These are phyloP conservation scores for Neoscytalidium dimidiatum DNA, from an alignment of 2,329 filamentous ascomycete species.

Conservation along the genomic window DNA sequence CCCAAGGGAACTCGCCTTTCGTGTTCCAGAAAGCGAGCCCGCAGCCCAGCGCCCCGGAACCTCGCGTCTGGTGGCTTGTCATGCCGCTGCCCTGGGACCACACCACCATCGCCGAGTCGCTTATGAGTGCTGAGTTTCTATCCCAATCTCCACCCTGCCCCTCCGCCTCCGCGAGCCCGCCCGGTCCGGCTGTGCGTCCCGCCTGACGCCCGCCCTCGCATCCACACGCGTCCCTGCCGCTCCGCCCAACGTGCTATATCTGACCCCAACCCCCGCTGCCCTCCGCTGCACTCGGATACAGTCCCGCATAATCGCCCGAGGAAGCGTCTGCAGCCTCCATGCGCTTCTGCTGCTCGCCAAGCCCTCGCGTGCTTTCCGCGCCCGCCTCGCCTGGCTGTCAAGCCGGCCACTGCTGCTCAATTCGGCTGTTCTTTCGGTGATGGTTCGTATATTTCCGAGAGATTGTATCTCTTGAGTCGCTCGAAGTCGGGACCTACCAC, in stretches of 20 bases:
- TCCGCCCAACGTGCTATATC: background rate
- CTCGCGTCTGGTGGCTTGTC: slow-evolving; percentile 14
- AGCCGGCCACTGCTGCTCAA: slow-evolving; percentile 21
- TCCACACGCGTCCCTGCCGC: background rate
- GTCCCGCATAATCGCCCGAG: background rate
- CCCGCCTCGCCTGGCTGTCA: background rate
- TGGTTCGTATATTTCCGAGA: slow-evolving; percentile 70
- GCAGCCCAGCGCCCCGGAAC: slow-evolving; percentile 4
- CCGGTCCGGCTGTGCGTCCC: slow-evolving; percentile 4
- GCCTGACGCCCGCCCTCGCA: background rate
- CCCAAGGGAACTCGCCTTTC: slow-evolving; percentile 11
- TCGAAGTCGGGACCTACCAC: slow-evolving; percentile 77
- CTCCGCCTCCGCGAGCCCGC: slow-evolving; percentile 7
- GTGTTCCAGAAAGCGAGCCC: slow-evolving; percentile 21
- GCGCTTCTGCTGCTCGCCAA: background rate
- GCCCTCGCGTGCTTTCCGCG: background rate
- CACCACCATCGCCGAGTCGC: background rate
- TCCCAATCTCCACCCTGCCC: slow-evolving; percentile 5
- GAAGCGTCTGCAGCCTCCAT: background rate
- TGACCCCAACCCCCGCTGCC: slow-evolving; percentile 1
- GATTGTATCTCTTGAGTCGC: slow-evolving; percentile 72
- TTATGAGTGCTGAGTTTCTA: slow-evolving; percentile 1
- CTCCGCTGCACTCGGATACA: slow-evolving; percentile 1
- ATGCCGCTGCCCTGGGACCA: background rate
- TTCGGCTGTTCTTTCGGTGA: slow-evolving; percentile 36